Base-by-base conservation (phyloP, 1,284 basidiomycete species). In the Marasmius fiardii region DNA sequence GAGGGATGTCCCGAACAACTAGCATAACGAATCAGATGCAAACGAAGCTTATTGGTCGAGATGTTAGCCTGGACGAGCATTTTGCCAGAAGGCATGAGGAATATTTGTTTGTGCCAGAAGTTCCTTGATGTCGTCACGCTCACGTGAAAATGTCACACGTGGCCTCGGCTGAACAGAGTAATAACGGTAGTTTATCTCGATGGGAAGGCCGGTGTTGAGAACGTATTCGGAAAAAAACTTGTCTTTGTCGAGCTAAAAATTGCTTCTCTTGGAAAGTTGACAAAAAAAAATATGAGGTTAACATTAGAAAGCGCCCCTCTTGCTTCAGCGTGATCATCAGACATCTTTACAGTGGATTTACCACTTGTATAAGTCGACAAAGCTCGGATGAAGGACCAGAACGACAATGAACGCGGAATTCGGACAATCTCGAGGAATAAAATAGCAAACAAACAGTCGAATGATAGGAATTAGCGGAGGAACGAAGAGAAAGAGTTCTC, bases 21-120 rank as follows among this genome's bases (percentile, higher is more conserved):
- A n/a, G 83, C 84, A 88, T n/a, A 16, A 45, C 2, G 16, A 28
- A 39, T 8, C 28, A 44, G 37, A 45, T 4, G 55, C 41, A 16
- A 47, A 31, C 37, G 37, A 24, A 52, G 77, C 80, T 58, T 64
- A 84, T 86, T 82, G 3, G 87, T 88, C 57, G 85, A 95, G 67
- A 79, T 74, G 67, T 94, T 93, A 2, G 93, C 90, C 69, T 95
- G 93, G 47, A 95, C 77, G 64, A 95, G 83, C 72, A 92, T 78
- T 64, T 84, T 85, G 52, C 93, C 93, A 1, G 88, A 92, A 1
- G 91, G 85, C 75, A 96, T 81, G 51, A 95, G 79, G 82, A 82
- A 96, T 0, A 89, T 86, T 62, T 93, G 85, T 0, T 92, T 83
- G 63, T 95, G 97, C 5, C 94, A 79, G 73, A n/a, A 37, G n/a